Percentiles rank a stretch among this genome's conserved stretches.
Conservation (phyloP, 2,329 filamentous ascomycete species). For the Pseudophaeomoniella oleicola region DNA sequence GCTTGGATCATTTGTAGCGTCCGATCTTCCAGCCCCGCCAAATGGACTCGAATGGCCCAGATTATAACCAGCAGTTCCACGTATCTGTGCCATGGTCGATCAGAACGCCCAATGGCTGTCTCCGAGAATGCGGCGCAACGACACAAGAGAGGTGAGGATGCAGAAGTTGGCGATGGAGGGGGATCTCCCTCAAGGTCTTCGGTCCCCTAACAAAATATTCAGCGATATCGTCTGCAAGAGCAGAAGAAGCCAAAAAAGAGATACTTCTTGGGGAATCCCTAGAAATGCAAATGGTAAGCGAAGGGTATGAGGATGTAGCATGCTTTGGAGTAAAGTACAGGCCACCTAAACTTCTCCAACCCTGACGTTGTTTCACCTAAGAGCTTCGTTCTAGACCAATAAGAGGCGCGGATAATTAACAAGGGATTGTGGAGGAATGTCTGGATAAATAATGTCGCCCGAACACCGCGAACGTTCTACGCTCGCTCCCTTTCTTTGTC, state of each 20-base stretch:
- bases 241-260: no score
- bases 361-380: neutral
- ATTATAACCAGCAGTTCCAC: conserved; percentile 69
- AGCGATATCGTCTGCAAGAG: no score
- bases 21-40: conserved; percentile 42
- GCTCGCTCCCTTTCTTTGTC: no score
- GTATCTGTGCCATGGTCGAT: conserved; percentile 33
- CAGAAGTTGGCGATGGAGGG: no score
- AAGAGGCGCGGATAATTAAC: neutral
- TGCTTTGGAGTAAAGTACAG: neutral
- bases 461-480: no score
- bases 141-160: no score
- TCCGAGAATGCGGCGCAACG: conserved; percentile 6
- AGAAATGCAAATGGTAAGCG: no score
- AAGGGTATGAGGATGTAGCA: neutral
- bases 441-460: no score
- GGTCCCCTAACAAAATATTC: no score
- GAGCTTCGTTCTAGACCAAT: neutral
- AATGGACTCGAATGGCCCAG: conserved; percentile 63
- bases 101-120: neutral
- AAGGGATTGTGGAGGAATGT: neutral
- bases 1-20: conserved; percentile 54
- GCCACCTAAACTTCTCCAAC: neutral
- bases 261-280: no score
- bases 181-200: no score